Evolutionary conservation across 108 stramenopile species (phyloP).

Genomic region (Asterionellopsis glacialis): DNA sequence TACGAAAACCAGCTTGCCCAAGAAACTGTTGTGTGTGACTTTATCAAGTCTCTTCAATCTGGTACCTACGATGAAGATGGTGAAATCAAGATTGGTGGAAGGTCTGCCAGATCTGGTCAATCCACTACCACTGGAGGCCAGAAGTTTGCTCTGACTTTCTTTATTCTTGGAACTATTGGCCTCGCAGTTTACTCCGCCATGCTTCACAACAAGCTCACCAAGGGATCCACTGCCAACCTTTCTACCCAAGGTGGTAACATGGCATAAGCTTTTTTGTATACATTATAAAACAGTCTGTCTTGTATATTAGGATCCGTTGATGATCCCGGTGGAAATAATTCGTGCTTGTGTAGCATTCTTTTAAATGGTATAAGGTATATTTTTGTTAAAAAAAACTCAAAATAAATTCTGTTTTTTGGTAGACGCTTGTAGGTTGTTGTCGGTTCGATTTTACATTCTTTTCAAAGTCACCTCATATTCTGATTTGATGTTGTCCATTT

Average conservation of each 20-base stretch:
- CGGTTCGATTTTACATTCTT: no score
- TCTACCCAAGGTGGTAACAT: slow-evolving; percentile 61
- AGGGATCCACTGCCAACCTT: slow-evolving; percentile 57
- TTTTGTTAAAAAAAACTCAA: no score
- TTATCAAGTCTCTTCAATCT: slow-evolving; percentile 36
- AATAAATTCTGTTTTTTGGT: no score
- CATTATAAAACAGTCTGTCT: no score
- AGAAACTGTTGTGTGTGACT: slow-evolving; percentile 73
- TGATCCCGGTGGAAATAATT: no score
- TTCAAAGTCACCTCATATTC: no score
- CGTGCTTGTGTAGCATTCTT: no score
- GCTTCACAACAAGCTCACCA: slow-evolving; percentile 83
- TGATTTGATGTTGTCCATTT: no score
- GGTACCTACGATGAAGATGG: slow-evolving; percentile 41
- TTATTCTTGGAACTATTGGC: slow-evolving; percentile 73
- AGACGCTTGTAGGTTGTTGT: no score
- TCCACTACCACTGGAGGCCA: slow-evolving; percentile 66
- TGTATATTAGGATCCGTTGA: no score
- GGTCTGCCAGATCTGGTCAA: slow-evolving; percentile 31
- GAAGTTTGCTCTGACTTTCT: slow-evolving; percentile 83
- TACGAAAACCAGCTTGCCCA: slow-evolving; percentile 68
- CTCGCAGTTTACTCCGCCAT: slow-evolving; percentile 82
- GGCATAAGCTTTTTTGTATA: slow-evolving; percentile 48
- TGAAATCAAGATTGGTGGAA: slow-evolving; percentile 43
- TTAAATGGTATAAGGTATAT: no score